Evolutionary conservation across 139 green algal species (phyloP).

Genomic region (Chlamydomonas asymmetrica): DNA sequence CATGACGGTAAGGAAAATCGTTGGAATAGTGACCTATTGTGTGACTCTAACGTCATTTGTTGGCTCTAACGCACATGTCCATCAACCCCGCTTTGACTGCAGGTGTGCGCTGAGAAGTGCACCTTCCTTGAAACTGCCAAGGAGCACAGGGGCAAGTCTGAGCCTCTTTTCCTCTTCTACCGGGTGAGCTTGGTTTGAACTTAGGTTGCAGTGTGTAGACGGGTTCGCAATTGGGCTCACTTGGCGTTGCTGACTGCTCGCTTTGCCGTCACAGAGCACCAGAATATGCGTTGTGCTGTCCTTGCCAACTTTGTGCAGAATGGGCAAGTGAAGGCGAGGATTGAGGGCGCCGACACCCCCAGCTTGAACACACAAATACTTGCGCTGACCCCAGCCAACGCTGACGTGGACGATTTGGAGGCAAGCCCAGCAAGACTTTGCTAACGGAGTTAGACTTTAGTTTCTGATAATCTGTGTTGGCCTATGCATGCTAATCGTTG

Average conservation of each 20-base stretch:
- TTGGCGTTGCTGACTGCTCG: too few relatives aligned
- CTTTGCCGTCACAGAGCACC: too few relatives aligned
- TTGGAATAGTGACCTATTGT: background rate
- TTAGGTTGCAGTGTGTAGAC: too few relatives aligned
- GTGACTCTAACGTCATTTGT: background rate
- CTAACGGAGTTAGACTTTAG: too few relatives aligned
- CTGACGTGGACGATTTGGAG: conserved; percentile 64
- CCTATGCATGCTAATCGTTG: too few relatives aligned
- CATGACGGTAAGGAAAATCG: conserved; percentile 38
- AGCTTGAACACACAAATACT: conserved; percentile 42
- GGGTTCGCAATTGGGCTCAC: too few relatives aligned
- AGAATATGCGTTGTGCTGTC: background rate
- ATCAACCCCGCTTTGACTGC: background rate
- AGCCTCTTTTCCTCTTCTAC: conserved; percentile 70
- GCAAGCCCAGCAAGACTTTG: too few relatives aligned
- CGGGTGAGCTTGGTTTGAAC: too few relatives aligned
- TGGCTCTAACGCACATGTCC: background rate
- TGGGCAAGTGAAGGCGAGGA: conserved; percentile 55
- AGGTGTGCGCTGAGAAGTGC: conserved; percentile 50
- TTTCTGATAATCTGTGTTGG: too few relatives aligned
- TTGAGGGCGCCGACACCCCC: conserved; percentile 62
- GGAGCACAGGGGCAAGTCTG: conserved; percentile 51
- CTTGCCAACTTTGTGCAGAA: conserved; percentile 44
- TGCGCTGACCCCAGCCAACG: conserved; percentile 52
- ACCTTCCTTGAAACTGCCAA: conserved; percentile 41